Evolutionary conservation across 768 basidiomycete genomes (phyloP), one percentile per base, ranked within the genome.

Genomic region (Dendrothele bispora): DNA sequence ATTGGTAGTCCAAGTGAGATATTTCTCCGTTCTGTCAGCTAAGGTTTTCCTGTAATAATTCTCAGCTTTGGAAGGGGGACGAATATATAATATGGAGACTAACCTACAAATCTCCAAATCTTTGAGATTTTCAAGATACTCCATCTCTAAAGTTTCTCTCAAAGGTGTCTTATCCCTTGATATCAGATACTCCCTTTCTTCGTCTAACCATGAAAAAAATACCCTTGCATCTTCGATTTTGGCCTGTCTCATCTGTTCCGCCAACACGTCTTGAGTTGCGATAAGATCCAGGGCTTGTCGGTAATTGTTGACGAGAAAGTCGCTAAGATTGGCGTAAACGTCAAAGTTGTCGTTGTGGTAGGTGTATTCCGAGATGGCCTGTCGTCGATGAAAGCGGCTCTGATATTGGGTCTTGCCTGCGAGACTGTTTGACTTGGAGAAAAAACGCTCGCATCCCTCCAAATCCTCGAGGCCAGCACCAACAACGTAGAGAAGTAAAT

Each of bases 381-480:
- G 44, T 22, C 35, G 11, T 7, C 25, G 22, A 37, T 46, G 44
- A 17, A 46, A 46, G 14, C 15, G 7, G 18, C 35, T 46, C 1
- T 32, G 14, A 25, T 46, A 26, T 14, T 36, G 35, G 12, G 25
- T 38, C 3, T 22, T 25, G 5, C 29, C 12, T 12, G 44, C 44
- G 4, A 46, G 20, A n/a, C 34, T 22, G 26, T 46, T 46, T 2
- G 44, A 46, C 27, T 18, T 26, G 2, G 32, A 37, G 35, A 46
- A 46, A 17, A 22, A 38, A 18, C 20, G 35, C 22, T 46, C 44
- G 26, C 11, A 21, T 15, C 10, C 20, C 22, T 46, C 44, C 2
- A 29, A 25, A 20, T 46, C 44, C 21, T 46, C 34, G n/a, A 46
- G 29, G 15, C 44, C 44, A 10, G 35, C 22, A 14, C 34, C 44